Base-by-base conservation (phyloP, 352 stramenopile species). In the Lagenidium giganteum region DNA sequence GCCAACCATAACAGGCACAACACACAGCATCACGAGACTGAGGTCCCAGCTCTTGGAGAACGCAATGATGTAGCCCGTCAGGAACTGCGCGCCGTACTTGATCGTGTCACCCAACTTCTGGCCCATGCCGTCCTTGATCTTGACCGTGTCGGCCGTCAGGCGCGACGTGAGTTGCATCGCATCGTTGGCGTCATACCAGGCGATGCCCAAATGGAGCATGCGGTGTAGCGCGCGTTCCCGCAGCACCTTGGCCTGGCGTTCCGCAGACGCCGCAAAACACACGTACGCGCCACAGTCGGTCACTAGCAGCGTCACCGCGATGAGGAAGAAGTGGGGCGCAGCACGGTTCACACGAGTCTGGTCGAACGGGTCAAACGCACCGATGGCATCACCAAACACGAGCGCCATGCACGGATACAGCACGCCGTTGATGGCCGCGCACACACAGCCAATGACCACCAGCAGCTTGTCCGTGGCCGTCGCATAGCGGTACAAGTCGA, bases 401-500 rank as follows among this genome's bases (percentile, higher is more conserved):
- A 73, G 31, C 27, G 62, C 62, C 62, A 73, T 69, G 21, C 57
- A 73, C 20, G 62, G 58, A 44, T 64, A 63, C 1, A 64, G 44
- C 17, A 50, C 57, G 8, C 62, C 62, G 32, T 73, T 73, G 29
- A 59, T 51, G 5, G 24, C 28, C 11, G 58, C 57, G 41, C 59
- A 52, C 13, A 64, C 3, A 7, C 69, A 6, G 0, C 62, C 62
- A 14, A 64, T 20, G 24, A 41, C 38, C 11, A 73, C 34, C 26
- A 47, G 30, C 16, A 58, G 18, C 20, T 46, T 50, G 38, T 73
- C 62, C 16, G 43, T 25, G 4, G 24, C 5, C 7, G 45, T 42
- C 5, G 57, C 57, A 35, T 59, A 63, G 4, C 57, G 44, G 21
- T 67, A 67, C 14, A 67, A 30, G 17, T 67, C 40, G n/a, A n/a